phyloP scores from a whole-genome alignment of 2,329 filamentous ascomycete species.

The Fusarium guadeloupense region DNA sequence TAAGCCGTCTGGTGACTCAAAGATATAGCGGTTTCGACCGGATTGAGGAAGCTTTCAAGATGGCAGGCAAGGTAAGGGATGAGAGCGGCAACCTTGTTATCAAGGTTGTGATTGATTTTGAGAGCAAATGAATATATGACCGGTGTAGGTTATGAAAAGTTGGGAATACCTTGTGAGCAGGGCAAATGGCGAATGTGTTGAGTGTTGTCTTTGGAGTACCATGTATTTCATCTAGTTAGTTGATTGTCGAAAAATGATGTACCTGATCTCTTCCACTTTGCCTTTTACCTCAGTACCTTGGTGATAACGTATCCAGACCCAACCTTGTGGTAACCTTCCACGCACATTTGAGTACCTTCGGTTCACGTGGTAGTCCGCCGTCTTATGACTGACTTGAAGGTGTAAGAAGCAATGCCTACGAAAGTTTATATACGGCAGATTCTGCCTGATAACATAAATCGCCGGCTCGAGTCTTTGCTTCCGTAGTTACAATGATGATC shows the following conservation, averaged over 20 bases:
- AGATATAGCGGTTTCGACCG: slow-evolving; percentile 69
- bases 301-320: too few species aligned
- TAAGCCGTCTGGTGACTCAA: slow-evolving; percentile 76
- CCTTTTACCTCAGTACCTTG: too few species aligned
- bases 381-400: too few species aligned
- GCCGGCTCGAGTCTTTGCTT: neutral
- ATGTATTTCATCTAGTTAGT: neutral
- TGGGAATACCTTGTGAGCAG: slow-evolving; percentile 10
- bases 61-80: slow-evolving; percentile 77
- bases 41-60: slow-evolving; percentile 74
- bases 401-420: neutral
- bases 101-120: slow-evolving; percentile 73
- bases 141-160: slow-evolving; percentile 19
- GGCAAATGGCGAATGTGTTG: slow-evolving; percentile 25
- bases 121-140: slow-evolving; percentile 25
- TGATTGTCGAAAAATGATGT: slow-evolving; percentile 5
- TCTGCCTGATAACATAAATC: too few species aligned
- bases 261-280: too few species aligned
- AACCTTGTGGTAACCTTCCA: too few species aligned
- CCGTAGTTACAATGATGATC: neutral
- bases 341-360: too few species aligned
- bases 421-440: too few species aligned
- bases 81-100: slow-evolving; percentile 74
- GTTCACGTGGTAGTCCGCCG: too few species aligned
- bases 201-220: neutral